Evolutionary conservation across 75 land plant species (phyloP).

Genomic region (Chamaecyparis obtusa): DNA sequence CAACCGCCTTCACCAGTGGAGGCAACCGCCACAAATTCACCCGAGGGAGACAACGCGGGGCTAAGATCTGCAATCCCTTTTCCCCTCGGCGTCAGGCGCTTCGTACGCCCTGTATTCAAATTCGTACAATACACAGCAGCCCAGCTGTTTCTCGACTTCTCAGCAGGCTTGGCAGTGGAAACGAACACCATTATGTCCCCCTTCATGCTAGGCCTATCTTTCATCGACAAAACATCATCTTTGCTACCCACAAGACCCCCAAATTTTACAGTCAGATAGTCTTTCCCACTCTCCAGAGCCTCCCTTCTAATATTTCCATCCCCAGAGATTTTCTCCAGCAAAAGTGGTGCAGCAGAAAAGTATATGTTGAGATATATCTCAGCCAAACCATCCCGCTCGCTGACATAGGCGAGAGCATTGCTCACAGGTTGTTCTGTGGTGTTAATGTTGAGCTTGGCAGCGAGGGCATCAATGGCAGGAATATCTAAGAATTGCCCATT

Average conservation of each 20-base stretch:
- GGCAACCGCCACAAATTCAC: conserved; percentile 76
- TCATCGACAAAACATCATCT: conserved; percentile 39
- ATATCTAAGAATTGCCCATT: conserved; percentile 65
- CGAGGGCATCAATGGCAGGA: conserved; percentile 14
- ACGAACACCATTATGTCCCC: conserved; percentile 68
- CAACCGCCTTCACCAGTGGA: conserved; percentile 66
- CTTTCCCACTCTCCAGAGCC: neutral
- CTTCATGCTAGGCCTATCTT: conserved; percentile 66
- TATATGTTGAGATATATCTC: conserved; percentile 42
- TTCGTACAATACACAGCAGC: conserved; percentile 78
- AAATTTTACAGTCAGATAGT: neutral
- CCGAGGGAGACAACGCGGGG: conserved; percentile 92
- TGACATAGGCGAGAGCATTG: conserved; percentile 43
- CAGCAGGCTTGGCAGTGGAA: conserved; percentile 50
- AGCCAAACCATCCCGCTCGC: conserved; percentile 62
- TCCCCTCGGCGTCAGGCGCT: conserved; percentile 61
- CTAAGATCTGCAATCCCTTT: conserved; percentile 78
- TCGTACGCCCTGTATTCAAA: conserved; percentile 41
- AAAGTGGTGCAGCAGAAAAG: neutral
- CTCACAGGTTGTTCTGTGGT: neutral
- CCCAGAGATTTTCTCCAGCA: neutral
- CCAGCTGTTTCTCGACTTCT: conserved; percentile 65
- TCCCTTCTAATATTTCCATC: neutral
- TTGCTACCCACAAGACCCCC: neutral
- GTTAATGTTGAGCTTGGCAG: neutral